Conservation (phyloP, 805 yeast genomes). For the Schizosaccharomyces lindneri region DNA sequence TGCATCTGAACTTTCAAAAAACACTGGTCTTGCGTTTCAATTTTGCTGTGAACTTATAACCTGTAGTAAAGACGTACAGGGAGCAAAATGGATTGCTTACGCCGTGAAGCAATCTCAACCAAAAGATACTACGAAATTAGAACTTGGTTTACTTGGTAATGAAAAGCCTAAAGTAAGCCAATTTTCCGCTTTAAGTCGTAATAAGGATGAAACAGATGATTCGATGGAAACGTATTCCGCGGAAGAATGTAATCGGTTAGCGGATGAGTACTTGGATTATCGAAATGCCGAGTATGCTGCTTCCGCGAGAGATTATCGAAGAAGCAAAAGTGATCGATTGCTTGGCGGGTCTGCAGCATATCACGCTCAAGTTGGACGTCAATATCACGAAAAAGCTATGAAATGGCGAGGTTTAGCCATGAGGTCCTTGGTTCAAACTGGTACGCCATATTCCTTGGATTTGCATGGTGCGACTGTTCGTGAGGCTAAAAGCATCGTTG, state of each 20-base stretch:
- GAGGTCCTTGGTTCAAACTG: background rate
- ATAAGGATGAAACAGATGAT: background rate
- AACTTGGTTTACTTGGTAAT: background rate
- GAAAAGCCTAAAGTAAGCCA: no score
- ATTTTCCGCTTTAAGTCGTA: background rate
- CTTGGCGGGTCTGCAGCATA: background rate
- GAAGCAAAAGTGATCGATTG: background rate
- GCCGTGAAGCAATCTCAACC: background rate
- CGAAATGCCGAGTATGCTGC: background rate
- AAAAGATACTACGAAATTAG: background rate
- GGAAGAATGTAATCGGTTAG: background rate
- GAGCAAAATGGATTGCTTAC: background rate
- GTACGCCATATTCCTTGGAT: background rate
- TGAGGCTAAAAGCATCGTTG: background rate
- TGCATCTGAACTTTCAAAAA: background rate
- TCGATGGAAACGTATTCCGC: background rate
- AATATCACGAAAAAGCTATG: background rate
- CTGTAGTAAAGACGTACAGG: background rate
- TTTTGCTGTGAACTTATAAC: background rate
- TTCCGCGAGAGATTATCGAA: background rate
- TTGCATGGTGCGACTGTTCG: constrained; percentile 2
- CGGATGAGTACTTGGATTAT: background rate
- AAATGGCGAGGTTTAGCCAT: background rate
- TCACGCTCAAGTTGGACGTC: background rate
- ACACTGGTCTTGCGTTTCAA: background rate